These are phyloP conservation scores for Blastomyces emzantsi DNA, from an alignment of 2,329 filamentous ascomycete genomes.

Conservation along the genomic window DNA sequence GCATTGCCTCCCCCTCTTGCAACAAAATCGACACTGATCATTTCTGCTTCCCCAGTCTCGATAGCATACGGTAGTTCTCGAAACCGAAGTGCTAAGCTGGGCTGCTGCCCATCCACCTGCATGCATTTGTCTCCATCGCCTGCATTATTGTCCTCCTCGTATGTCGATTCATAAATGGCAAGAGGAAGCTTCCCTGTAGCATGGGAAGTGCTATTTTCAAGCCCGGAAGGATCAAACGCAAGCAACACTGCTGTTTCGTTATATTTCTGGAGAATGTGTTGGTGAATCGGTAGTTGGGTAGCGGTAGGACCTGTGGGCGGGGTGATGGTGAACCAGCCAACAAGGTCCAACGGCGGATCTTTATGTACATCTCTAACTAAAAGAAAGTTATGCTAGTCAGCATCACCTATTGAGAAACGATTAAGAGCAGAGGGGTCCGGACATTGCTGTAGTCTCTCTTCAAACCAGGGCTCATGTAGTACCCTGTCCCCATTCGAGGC, in stretches of 20 bases:
- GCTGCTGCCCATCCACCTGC: constrained; percentile 60
- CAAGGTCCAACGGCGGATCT: constrained; percentile 68
- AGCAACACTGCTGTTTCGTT: constrained; percentile 85
- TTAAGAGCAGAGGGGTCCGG: constrained; percentile 26
- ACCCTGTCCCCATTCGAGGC: constrained; percentile 48
- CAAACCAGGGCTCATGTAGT: constrained; percentile 65
- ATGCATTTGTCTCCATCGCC: constrained; percentile 53
- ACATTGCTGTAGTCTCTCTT: constrained; percentile 76
- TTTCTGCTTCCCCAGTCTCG: constrained; percentile 91
- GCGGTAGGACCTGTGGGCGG: constrained; percentile 60
- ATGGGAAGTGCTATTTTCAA: constrained; percentile 40
- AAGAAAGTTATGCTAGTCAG: constrained; percentile 10
- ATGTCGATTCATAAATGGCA: constrained; percentile 79
- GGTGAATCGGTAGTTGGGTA: constrained; percentile 63
- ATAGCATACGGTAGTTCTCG: constrained; percentile 76
- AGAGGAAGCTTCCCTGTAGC: constrained; percentile 75
- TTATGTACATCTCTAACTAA: constrained; percentile 85
- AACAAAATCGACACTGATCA: constrained; percentile 94
- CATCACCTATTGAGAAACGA: neutral
- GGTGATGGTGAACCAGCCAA: constrained; percentile 85
- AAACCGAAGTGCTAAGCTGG: constrained; percentile 59
- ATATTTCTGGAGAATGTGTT: constrained; percentile 61
- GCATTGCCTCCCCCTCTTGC: constrained; percentile 77
- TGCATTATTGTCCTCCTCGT: constrained; percentile 61
- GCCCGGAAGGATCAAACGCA: constrained; percentile 65